Percentiles rank a stretch among this genome's conserved stretches.
phyloP scores from a whole-genome alignment of 257 asterid species.

The Solanum piurae region DNA sequence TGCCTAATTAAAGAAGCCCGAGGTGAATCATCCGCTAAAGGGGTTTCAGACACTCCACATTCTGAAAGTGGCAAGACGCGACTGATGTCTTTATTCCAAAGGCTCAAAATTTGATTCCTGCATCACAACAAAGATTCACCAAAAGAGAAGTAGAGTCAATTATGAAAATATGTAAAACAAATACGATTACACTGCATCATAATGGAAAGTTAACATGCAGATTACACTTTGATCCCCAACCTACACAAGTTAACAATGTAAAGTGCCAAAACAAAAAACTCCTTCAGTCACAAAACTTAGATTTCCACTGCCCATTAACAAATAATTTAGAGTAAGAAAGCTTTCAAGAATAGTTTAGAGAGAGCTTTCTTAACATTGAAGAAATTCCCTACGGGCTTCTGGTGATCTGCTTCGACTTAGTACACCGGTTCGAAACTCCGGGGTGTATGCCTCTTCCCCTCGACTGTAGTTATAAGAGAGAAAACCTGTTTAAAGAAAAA shows the following conservation, averaged over 20 bases:
- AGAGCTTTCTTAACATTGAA: neutral
- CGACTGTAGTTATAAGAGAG: neutral
- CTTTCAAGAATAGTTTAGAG: neutral
- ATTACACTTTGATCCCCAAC: neutral
- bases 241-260: neutral
- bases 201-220: neutral
- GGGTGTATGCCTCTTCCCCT: neutral
- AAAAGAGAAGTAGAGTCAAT: slow-evolving; percentile 1
- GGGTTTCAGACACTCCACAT: slow-evolving; percentile 58
- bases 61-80: slow-evolving; percentile 69
- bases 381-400: neutral
- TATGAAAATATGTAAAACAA: neutral
- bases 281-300: neutral
- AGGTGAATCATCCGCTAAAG: slow-evolving; percentile 43
- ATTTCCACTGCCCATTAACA: neutral
- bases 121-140: slow-evolving; percentile 22
- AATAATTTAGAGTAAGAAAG: neutral
- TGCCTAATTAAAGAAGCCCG: slow-evolving; percentile 62
- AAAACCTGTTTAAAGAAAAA: neutral
- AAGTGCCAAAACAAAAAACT: neutral
- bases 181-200: neutral
- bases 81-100: slow-evolving; percentile 93
- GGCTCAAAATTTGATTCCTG: slow-evolving; percentile 79
- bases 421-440: neutral
- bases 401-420: neutral